These are phyloP conservation scores for Wickerhamomyces rabaulensis DNA, from an alignment of 805 yeast genomes.

Conservation along the genomic window DNA sequence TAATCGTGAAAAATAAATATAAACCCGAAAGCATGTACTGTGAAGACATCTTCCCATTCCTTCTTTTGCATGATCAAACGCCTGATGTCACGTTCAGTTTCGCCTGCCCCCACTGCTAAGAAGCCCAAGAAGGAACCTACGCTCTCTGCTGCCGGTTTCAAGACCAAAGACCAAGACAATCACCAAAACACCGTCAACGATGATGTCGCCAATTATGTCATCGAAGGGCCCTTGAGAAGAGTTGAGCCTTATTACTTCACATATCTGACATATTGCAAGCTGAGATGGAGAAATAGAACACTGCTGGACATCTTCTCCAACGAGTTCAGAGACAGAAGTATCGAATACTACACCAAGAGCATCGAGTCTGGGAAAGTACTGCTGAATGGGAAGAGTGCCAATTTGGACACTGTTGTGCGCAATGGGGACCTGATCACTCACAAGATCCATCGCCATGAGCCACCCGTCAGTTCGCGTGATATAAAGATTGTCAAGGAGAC, in stretches of 20 bases:
- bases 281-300: conserved; percentile 85
- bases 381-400: conserved; percentile 63
- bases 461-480: conserved; percentile 35
- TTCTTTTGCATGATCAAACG: not conserved
- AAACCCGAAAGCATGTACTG: no score
- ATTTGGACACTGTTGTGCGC: conserved; percentile 55
- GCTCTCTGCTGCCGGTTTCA: conserved; percentile 11
- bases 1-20: no score
- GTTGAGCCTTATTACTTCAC: conserved; percentile 86
- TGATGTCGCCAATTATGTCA: conserved; percentile 47
- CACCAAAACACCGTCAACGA: conserved; percentile 16
- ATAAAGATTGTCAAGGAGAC: conserved; percentile 44
- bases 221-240: conserved; percentile 60
- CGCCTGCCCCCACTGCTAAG: not conserved
- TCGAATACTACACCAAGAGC: conserved; percentile 54
- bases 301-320: conserved; percentile 72
- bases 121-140: not conserved
- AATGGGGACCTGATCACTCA: conserved; percentile 86
- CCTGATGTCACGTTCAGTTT: not conserved
- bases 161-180: conserved; percentile 16
- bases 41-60: no score
- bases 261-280: conserved; percentile 82
- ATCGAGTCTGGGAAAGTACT: conserved; percentile 63
- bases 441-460: conserved; percentile 81
- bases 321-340: conserved; percentile 80